A percentile compares a stretch with the other conserved stretches of the same genome.
Conservation (phyloP, 2,329 filamentous ascomycete species). For the Delphinella strobiligena region DNA sequence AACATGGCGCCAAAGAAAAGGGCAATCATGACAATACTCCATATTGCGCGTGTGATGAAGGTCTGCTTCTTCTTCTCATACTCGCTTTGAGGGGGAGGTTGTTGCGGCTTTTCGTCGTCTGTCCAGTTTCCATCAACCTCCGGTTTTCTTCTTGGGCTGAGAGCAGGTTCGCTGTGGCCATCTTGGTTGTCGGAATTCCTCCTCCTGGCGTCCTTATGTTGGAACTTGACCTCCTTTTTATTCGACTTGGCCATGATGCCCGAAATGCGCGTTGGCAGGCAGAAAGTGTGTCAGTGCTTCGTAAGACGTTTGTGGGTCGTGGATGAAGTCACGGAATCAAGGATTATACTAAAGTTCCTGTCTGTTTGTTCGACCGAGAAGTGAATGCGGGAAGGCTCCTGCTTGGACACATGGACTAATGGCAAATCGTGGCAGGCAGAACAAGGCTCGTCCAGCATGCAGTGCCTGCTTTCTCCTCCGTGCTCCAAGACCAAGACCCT, state of each 20-base stretch:
- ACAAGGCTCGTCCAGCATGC: no score
- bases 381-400: no score
- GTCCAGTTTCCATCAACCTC: conserved; percentile 11
- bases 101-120: conserved; percentile 11
- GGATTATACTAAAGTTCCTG: no score
- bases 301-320: no score
- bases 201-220: conserved; percentile 45
- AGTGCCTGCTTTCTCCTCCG: no score
- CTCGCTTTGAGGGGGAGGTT: conserved; percentile 43
- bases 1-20: conserved; percentile 87
- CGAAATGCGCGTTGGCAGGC: not conserved
- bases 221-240: conserved; percentile 50
- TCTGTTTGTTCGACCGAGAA: no score
- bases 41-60: conserved; percentile 92
- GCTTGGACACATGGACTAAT: no score
- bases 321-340: no score
- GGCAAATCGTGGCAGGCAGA: no score
- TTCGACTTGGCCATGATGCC: conserved; percentile 31
- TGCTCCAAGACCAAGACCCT: no score
- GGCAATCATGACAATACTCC: conserved; percentile 95
- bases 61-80: conserved; percentile 99
- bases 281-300: not conserved
- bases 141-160: no score
- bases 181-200: conserved; percentile 47
- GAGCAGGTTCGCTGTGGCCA: no score